Percentiles rank a stretch among this genome's conserved stretches.
Conservation (phyloP, 805 yeast genomes). For the Monosporozyma solicola region DNA sequence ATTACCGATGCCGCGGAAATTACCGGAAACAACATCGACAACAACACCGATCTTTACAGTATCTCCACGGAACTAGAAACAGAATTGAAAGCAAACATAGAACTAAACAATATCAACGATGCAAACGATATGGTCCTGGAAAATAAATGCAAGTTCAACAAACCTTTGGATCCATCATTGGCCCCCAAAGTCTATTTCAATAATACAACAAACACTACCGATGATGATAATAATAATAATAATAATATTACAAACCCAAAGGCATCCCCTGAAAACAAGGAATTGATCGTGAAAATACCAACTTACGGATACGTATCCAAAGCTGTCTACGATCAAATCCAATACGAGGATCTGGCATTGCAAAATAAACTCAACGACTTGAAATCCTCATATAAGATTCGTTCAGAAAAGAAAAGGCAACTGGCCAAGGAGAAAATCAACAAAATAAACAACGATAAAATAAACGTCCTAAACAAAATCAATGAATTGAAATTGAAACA, state of each 20-base stretch:
- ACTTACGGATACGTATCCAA: slow-evolving; percentile 22
- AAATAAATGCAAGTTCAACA: slow-evolving; percentile 1
- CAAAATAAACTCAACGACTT: slow-evolving; percentile 13
- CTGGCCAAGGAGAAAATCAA: slow-evolving; percentile 16
- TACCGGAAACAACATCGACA: neutral
- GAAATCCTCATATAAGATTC: slow-evolving; percentile 8
- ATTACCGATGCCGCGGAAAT: neutral
- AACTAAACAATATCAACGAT: slow-evolving; percentile 3
- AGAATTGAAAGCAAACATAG: neutral
- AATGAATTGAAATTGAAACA: slow-evolving; percentile 16
- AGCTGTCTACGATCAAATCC: slow-evolving; percentile 22
- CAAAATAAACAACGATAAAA: slow-evolving; percentile 16
- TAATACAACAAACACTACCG: neutral
- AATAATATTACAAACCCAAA: neutral
- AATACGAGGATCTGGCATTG: slow-evolving; percentile 18
- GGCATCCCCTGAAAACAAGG: slow-evolving; percentile 27
- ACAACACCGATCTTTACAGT: neutral
- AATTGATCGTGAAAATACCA: slow-evolving; percentile 19
- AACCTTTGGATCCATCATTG: slow-evolving; percentile 10
- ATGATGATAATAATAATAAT: neutral
- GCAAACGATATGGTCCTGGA: slow-evolving; percentile 6
- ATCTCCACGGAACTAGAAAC: neutral
- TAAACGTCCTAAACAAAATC: slow-evolving; percentile 15
- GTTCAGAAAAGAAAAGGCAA: slow-evolving; percentile 14
- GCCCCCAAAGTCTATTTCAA: slow-evolving; percentile 11